Base-by-base conservation (phyloP, 2,329 filamentous ascomycete genomes). In the Knufia petricola region DNA sequence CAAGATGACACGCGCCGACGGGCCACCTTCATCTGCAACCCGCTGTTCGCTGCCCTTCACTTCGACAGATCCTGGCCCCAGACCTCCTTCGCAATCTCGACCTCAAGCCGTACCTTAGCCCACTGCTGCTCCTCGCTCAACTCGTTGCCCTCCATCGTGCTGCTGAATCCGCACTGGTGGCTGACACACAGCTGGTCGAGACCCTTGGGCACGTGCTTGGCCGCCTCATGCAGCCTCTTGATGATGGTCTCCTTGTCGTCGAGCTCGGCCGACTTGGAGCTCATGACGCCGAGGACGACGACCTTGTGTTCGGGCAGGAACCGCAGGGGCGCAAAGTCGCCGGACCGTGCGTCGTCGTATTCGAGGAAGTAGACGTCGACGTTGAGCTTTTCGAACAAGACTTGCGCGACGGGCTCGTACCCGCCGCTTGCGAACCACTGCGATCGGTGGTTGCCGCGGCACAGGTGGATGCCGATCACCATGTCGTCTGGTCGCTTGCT, bases 351-450 rank as follows among this genome's bases (percentile, higher is more conserved):
- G 52, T 77, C 75, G 59, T 79, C 75, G 60, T 75, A 79, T 61
- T 79, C 75, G 56, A 79, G 70, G 64, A 78, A 79, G 63, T 78
- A 79, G 12, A 72, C 75, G 55, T 78, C 74, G 46, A 77, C 74
- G 56, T 77, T 68, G 42, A 77, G 67, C 49, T 75, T 71, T 58
- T 71, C 72, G 68, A 78, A 77, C 12, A 78, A 64, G n/a, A 75
- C 71, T 61, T 76, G 73, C 30, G 75, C 72, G 2, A 77, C 74
- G 41, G 74, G 75, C 63, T 78, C 75, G 64, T 79, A 79, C 31
- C 75, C 74, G 40, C 75, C 75, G 46, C 73, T 69, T 2, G 75
- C 75, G 56, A 78, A 79, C 73, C 74, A 77, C 59, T 76, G 73
- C 44, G 64, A 69, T 13, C 75, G 67, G 65, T 76, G 77, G 64